phyloP scores from a whole-genome alignment of 1,284 basidiomycete species.

The Volvariella surrecta region DNA sequence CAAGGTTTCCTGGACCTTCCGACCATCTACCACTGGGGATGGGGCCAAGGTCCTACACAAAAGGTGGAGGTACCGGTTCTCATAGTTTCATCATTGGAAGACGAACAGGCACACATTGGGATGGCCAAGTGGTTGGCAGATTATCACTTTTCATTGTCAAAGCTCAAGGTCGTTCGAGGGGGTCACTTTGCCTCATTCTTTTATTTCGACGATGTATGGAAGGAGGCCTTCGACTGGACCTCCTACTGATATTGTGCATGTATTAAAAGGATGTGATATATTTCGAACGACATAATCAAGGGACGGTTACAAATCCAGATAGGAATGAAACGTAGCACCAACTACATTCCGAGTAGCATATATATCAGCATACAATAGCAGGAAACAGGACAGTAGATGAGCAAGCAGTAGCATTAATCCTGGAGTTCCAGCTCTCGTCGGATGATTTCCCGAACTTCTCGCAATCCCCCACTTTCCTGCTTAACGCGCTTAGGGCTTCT shows the following conservation, averaged over 20 bases:
- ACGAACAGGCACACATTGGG: conserved; percentile 25
- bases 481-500: conserved; percentile 65
- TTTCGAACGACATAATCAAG: too few relatives aligned
- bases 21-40: conserved; percentile 39
- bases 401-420: conserved; percentile 41
- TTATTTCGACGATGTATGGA: conserved; percentile 35
- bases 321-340: conserved; percentile 6
- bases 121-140: conserved; percentile 39
- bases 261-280: too few relatives aligned
- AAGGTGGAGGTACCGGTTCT: conserved; percentile 22
- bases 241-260: not conserved
- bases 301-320: conserved; percentile 5
- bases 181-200: conserved; percentile 38
- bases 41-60: conserved; percentile 23
- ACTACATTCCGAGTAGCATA: conserved; percentile 8
- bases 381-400: conserved; percentile 14
- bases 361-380: conserved; percentile 12
- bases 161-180: conserved; percentile 30
- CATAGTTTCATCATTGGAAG: conserved; percentile 30
- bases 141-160: conserved; percentile 29
- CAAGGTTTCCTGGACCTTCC: conserved; percentile 40
- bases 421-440: conserved; percentile 64
- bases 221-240: conserved; percentile 26
- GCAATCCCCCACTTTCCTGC: conserved; percentile 57
- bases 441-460: conserved; percentile 72